Evolutionary conservation across 1,139 yeast genomes (phyloP).

Genomic region (Lodderomyces parapsilosis): DNA sequence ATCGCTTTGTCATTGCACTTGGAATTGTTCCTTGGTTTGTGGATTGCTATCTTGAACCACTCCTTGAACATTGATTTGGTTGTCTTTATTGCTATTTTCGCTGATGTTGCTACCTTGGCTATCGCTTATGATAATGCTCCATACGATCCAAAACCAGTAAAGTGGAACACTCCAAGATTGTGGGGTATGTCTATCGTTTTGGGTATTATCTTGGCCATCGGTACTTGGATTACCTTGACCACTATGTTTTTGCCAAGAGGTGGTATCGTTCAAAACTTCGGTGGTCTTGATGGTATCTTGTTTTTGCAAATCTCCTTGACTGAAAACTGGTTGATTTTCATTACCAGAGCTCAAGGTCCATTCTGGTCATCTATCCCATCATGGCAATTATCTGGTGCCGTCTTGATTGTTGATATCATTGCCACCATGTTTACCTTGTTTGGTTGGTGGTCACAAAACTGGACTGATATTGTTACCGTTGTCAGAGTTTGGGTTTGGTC

Average conservation of each 20-base stretch:
- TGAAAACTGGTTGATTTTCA: slow-evolving; percentile 95
- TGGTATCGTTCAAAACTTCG: slow-evolving; percentile 90
- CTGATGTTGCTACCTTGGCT: slow-evolving; percentile 93
- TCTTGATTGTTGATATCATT: slow-evolving; percentile 79
- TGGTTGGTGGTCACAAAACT: slow-evolving; percentile 98
- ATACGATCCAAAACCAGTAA: slow-evolving; percentile 93
- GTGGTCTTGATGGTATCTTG: slow-evolving; percentile 87
- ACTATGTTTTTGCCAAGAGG: slow-evolving; percentile 78
- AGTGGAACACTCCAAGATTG: slow-evolving; percentile 97
- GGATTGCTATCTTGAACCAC: slow-evolving; percentile 89
- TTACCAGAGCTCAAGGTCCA: slow-evolving; percentile 94
- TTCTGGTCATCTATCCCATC: slow-evolving; percentile 93
- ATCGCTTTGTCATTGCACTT: slow-evolving; percentile 90
- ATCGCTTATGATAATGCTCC: slow-evolving; percentile 98
- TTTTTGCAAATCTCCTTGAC: slow-evolving; percentile 90
- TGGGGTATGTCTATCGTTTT: slow-evolving; percentile 93
- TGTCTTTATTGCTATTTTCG: slow-evolving; percentile 93
- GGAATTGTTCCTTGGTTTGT: slow-evolving; percentile 88
- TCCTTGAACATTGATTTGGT: slow-evolving; percentile 82
- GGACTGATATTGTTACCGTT: slow-evolving; percentile 94
- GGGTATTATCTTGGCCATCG: slow-evolving; percentile 80
- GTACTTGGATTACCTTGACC: slow-evolving; percentile 91
- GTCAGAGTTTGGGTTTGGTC: slow-evolving; percentile 94
- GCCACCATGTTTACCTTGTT: slow-evolving; percentile 89
- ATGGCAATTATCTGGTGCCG: slow-evolving; percentile 95